Evolutionary conservation across 805 yeast species (phyloP), one percentile per base, ranked within the genome.

Genomic region (Zygotorulaspora florentina): DNA sequence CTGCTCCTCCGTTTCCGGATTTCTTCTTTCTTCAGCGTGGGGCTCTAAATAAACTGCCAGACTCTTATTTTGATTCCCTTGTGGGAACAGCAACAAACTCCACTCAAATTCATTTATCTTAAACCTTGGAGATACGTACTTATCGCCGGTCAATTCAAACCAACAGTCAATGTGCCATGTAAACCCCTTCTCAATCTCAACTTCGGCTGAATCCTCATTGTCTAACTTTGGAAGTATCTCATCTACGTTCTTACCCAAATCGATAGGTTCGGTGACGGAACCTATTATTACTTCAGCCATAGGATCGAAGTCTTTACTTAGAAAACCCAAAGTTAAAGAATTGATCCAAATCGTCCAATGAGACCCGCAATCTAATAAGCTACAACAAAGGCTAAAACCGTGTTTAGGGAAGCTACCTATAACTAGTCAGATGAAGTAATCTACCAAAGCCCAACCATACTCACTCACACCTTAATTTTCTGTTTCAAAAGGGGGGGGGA

Each of bases 21-120:
- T 57, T 13, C 50, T 45, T n/a, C 55, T 46, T 28, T 59, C 55
- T 31, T 65, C 64, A 11, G 66, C 65, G 49, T 79, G 76, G 0
- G 96, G 93, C 56, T 88, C 96, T 51, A 93, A 68, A 63, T 88
- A 93, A 20, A 88, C 65, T 0, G 96, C 87, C 7, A 87, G 64
- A 46, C 73, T 70, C 49, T 73, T 73, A 42, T 77, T 71, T 39
- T 76, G 72, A 55, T 83, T 85, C 1, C 95, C 93, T 40, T 75
- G 76, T 0, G 96, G 96, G 61, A 89, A 87, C 29, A 91, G 62
- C 34, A 91, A 69, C 2, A 89, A 61, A 54, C 81, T 80, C 83
- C 87, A 86, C 33, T 77, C 77, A 56, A 65, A 79, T 1, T 75
- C 81, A 1, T 88, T 91, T 50, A 81, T 74, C 40, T 63, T 66